Base-by-base conservation (phyloP, 805 yeast genomes). In the Debaryomyces maramus region DNA sequence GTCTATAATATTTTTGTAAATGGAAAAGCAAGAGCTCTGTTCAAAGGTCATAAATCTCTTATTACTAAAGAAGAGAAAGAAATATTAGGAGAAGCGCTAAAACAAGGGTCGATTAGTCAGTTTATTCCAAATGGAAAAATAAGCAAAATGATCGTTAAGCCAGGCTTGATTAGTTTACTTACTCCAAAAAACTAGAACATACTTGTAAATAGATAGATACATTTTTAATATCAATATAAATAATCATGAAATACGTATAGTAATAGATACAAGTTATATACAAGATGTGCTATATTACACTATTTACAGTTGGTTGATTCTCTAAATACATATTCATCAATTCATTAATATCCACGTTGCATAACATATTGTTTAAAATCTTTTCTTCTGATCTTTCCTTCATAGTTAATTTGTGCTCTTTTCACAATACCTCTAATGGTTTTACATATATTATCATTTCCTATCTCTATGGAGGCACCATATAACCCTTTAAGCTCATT, bases 1-100 rank as follows among this genome's bases (percentile, higher is more conserved):
- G 62, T 66, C 6, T 85, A 70, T 54, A 80, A 73, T 42, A 72
- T 89, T n/a, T 76, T 86, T 53, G 63, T 89, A 29, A 82, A 89
- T 55, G 96, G 96, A 4, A 83, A 79, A 53, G 73, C 77, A 61
- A 75, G 83, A 48, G 77, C 77, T 44, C 65, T 67, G 13, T 67
- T 72, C 39, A 51, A 52, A 6, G 73, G 52, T 5, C 20, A 31
- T 2, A 67, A 65, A 32, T 60, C 64, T 2, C 61, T 81, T 24
- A 46, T 61, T 7, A 50, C 63, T 8, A 52, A 63, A 32, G 56
- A 61, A 3, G 69, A 65, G 3, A 61, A 47, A 0, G 54, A 52
- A 3, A 62, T 78, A 13, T 43, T 77, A 16, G 58, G 63, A 8
- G 64, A 58, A 11, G 40, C 80, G 3, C 36, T 58, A 33, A 36